Evolutionary conservation across 768 basidiomycete species (phyloP).

Genomic region (Phlebiopsis gigantea): DNA sequence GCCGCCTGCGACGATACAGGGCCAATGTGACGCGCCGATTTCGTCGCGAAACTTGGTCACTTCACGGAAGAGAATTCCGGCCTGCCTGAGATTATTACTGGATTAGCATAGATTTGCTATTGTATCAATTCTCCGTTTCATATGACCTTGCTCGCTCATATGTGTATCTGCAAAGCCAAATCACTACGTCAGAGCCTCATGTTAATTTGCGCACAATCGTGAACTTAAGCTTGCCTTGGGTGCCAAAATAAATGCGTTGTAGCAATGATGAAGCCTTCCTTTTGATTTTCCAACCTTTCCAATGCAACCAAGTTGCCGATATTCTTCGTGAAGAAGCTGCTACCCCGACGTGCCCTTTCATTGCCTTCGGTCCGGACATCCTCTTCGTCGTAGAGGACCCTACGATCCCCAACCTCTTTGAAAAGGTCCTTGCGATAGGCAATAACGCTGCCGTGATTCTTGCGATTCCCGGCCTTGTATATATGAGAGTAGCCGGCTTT

Average conservation of each 20-base stretch:
- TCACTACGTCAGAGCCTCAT: too few relatives aligned
- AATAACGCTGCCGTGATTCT: constrained; percentile 85
- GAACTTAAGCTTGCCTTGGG: constrained; percentile 51
- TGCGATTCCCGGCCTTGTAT: constrained; percentile 65
- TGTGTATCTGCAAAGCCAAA: constrained; percentile 42
- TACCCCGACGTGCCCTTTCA: constrained; percentile 37
- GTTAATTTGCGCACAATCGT: neutral
- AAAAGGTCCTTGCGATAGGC: constrained; percentile 58
- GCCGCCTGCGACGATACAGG: constrained; percentile 85
- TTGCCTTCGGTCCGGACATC: constrained; percentile 31
- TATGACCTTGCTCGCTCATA: constrained; percentile 80
- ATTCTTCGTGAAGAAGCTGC: constrained; percentile 71
- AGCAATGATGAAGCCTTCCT: constrained; percentile 64
- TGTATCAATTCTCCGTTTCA: too few relatives aligned
- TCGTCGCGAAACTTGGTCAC: constrained; percentile 49
- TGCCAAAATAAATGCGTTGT: constrained; percentile 98
- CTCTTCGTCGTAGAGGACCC: constrained; percentile 68
- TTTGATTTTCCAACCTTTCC: constrained; percentile 32
- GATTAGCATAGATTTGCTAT: neutral
- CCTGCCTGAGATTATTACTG: constrained; percentile 49
- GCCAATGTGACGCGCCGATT: constrained; percentile 50
- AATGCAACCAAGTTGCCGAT: constrained; percentile 75
- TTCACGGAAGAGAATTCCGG: constrained; percentile 66
- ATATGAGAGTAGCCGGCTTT: constrained; percentile 58
- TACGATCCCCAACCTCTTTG: constrained; percentile 36